These are phyloP conservation scores for Kuraishia floccosa DNA, from an alignment of 805 yeast species.

Conservation along the genomic window DNA sequence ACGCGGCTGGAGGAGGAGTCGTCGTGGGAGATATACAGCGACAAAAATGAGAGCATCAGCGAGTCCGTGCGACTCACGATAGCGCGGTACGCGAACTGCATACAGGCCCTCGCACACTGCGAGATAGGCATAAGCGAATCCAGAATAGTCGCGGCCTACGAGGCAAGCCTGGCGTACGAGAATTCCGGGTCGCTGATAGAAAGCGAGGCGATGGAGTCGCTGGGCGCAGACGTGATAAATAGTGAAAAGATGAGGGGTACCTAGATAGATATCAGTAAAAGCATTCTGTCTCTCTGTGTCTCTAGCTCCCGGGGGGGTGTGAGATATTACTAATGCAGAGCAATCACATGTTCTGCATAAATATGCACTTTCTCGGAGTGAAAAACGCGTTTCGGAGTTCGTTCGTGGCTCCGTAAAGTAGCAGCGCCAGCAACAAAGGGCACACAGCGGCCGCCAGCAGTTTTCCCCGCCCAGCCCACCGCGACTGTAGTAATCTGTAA, in stretches of 20 bases:
- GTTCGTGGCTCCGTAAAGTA: too few relatives aligned
- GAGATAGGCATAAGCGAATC: conserved; percentile 83
- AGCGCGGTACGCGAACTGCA: conserved; percentile 75
- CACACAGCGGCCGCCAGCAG: too few relatives aligned
- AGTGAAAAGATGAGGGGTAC: conserved; percentile 68
- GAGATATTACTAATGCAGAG: too few relatives aligned
- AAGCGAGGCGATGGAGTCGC: conserved; percentile 57
- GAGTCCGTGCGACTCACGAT: conserved; percentile 57
- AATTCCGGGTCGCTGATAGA: conserved; percentile 63
- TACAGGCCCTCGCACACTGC: conserved; percentile 70
- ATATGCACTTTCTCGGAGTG: too few relatives aligned
- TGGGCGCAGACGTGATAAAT: conserved; percentile 64
- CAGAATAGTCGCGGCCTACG: conserved; percentile 73
- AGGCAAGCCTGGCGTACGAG: conserved; percentile 73
- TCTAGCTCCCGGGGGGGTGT: too few relatives aligned
- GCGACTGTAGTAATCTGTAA: too few relatives aligned
- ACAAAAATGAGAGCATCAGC: conserved; percentile 69
- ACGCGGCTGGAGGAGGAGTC: conserved; percentile 81
- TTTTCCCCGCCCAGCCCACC: too few relatives aligned
- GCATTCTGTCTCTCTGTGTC: too few relatives aligned
- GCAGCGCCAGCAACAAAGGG: too few relatives aligned
- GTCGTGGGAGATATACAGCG: conserved; percentile 91
- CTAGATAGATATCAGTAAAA: too few relatives aligned
- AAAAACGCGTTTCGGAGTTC: too few relatives aligned
- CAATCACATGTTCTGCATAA: too few relatives aligned